Evolutionary conservation across 257 asterid genomes (phyloP).

Genomic region (Buddleja alternifolia): DNA sequence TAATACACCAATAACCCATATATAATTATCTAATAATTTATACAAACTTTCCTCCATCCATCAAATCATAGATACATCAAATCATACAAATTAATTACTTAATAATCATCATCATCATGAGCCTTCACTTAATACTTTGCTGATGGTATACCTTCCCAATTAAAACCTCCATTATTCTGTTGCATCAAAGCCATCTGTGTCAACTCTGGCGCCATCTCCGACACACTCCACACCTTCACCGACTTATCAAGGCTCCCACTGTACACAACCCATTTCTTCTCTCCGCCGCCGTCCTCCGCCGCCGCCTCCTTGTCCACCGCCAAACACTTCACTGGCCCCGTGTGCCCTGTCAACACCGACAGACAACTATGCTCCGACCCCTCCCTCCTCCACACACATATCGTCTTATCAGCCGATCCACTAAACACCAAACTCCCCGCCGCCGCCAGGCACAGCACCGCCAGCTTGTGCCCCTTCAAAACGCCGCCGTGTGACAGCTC

Average conservation of each 20-base stretch:
- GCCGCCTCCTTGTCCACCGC: slow-evolving; percentile 61
- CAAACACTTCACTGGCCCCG: slow-evolving; percentile 85
- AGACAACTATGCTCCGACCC: slow-evolving; percentile 62
- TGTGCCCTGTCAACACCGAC: slow-evolving; percentile 74
- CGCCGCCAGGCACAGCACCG: slow-evolving; percentile 66
- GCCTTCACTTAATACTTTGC: slow-evolving; percentile 44
- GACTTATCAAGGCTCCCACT: slow-evolving; percentile 88
- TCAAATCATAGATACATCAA: not conserved
- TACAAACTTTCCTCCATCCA: not conserved
- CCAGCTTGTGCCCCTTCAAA: slow-evolving; percentile 75
- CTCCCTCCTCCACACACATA: slow-evolving; percentile 74
- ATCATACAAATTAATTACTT: not conserved
- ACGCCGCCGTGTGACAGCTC: slow-evolving; percentile 66
- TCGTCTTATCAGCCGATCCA: slow-evolving; percentile 81
- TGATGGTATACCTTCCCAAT: slow-evolving; percentile 66
- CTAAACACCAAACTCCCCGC: slow-evolving; percentile 67
- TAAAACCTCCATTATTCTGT: slow-evolving; percentile 29
- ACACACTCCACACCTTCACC: slow-evolving; percentile 81
- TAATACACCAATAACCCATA: slow-evolving; percentile 12
- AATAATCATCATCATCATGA: too few species aligned
- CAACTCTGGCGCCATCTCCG: slow-evolving; percentile 65
- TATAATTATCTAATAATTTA: not conserved
- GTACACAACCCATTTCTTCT: slow-evolving; percentile 65
- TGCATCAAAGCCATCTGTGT: slow-evolving; percentile 37
- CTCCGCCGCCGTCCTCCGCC: slow-evolving; percentile 24